Evolutionary conservation across 768 basidiomycete genomes (phyloP).

Genomic region (Tricholoma hemisulphureum): DNA sequence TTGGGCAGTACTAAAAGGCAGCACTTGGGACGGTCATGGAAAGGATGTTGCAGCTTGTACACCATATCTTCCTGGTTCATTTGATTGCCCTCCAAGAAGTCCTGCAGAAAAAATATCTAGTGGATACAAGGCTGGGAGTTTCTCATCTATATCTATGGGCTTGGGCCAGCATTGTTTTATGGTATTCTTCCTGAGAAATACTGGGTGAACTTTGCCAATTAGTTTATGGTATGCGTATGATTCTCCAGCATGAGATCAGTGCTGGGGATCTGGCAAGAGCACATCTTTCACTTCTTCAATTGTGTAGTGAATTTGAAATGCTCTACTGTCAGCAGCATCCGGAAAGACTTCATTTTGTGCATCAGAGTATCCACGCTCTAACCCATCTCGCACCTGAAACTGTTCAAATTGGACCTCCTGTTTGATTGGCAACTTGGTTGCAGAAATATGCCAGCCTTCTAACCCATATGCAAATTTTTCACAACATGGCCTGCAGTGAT

Average conservation of each 20-base stretch:
- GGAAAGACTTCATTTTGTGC: too few relatives aligned
- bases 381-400: neutral
- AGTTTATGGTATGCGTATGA: constrained; percentile 21
- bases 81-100: too few relatives aligned
- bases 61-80: too few relatives aligned
- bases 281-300: constrained; percentile 25
- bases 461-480: constrained; percentile 16
- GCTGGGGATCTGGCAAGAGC: constrained; percentile 14
- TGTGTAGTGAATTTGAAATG: constrained; percentile 33
- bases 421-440: constrained; percentile 1
- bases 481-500: neutral
- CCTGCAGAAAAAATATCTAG: too few relatives aligned
- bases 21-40: neutral
- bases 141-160: constrained; percentile 15
- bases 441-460: neutral
- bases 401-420: neutral
- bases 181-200: constrained; percentile 11
- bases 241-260: constrained; percentile 22
- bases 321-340: constrained; percentile 25
- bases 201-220: constrained; percentile 27
- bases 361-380: too few relatives aligned
- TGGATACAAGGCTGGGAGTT: constrained; percentile 22
- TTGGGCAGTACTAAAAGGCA: neutral
- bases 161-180: constrained; percentile 18
- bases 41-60: constrained; percentile 5